Evolutionary conservation across 2,329 filamentous ascomycete species (phyloP).

Genomic region (Calonectria hongkongensis): DNA sequence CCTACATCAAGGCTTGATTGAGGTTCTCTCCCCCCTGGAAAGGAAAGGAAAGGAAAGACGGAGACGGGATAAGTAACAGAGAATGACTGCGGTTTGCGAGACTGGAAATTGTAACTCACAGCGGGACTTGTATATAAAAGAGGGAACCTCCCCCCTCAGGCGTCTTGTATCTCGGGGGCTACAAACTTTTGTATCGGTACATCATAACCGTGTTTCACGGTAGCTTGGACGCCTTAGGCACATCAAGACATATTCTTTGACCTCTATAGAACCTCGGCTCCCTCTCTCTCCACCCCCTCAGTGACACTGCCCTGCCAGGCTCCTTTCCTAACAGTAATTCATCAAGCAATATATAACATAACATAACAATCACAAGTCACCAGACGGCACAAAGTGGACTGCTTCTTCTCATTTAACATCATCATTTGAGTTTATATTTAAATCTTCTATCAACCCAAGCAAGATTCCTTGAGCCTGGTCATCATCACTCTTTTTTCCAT

Average conservation of each 20-base stretch:
- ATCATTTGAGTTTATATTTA: slow-evolving; percentile 51
- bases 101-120: background rate
- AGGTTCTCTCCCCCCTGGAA: background rate
- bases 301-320: no score
- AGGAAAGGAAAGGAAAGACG: background rate
- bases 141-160: slow-evolving; percentile 16
- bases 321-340: no score
- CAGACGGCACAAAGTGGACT: background rate
- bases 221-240: slow-evolving; percentile 29
- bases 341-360: no score
- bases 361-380: background rate
- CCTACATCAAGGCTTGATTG: slow-evolving; percentile 44
- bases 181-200: slow-evolving; percentile 11
- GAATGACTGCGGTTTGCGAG: background rate
- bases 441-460: slow-evolving; percentile 51
- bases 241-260: slow-evolving; percentile 16
- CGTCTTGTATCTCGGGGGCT: slow-evolving; percentile 35
- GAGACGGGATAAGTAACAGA: background rate
- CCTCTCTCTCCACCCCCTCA: background rate
- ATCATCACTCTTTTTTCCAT: slow-evolving; percentile 43
- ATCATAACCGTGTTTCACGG: slow-evolving; percentile 10
- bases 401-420: slow-evolving; percentile 32
- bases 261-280: background rate
- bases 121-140: slow-evolving; percentile 19
- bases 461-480: slow-evolving; percentile 42